phyloP scores from a whole-genome alignment of 2,329 filamentous ascomycete species.

The Blastomyces silverae region DNA sequence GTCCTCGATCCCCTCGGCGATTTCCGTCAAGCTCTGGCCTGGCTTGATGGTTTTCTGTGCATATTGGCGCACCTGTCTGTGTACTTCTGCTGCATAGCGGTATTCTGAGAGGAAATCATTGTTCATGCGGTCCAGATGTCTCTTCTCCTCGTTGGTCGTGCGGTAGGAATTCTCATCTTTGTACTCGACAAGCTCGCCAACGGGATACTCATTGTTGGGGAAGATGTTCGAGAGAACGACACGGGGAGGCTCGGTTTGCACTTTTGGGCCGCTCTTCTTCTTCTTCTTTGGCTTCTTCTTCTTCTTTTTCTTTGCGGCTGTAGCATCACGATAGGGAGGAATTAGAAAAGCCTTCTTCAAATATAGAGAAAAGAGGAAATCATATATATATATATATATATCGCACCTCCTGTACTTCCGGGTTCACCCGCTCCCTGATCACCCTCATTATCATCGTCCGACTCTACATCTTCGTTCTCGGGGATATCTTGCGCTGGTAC shows the following conservation, averaged over 20 bases:
- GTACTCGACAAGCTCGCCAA: slow-evolving; percentile 74
- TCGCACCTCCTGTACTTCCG: slow-evolving; percentile 34
- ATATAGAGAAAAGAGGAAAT: not conserved
- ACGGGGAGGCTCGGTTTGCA: slow-evolving; percentile 70
- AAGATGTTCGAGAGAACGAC: slow-evolving; percentile 68
- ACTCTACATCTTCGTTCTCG: slow-evolving; percentile 46
- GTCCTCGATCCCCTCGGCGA: slow-evolving; percentile 81
- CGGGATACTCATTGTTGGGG: slow-evolving; percentile 63
- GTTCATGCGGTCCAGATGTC: slow-evolving; percentile 72
- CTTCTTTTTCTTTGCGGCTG: slow-evolving; percentile 66
- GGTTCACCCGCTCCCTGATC: slow-evolving; percentile 38
- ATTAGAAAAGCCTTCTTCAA: slow-evolving; percentile 11
- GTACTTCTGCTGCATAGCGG: slow-evolving; percentile 78
- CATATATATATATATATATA: slow-evolving; percentile 9
- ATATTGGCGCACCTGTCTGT: slow-evolving; percentile 79
- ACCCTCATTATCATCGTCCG: slow-evolving; percentile 50
- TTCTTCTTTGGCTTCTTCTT: slow-evolving; percentile 72
- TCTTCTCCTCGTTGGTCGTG: slow-evolving; percentile 77
- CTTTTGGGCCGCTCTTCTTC: slow-evolving; percentile 55
- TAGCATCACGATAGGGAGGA: not conserved
- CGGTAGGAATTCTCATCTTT: slow-evolving; percentile 68
- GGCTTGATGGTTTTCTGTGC: slow-evolving; percentile 74
- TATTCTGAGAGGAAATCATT: slow-evolving; percentile 74
- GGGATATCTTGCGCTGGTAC: slow-evolving; percentile 30
- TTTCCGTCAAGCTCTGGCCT: slow-evolving; percentile 70